Base-by-base conservation (phyloP, 2,329 filamentous ascomycete species). In the Arthroderma uncinatum region DNA sequence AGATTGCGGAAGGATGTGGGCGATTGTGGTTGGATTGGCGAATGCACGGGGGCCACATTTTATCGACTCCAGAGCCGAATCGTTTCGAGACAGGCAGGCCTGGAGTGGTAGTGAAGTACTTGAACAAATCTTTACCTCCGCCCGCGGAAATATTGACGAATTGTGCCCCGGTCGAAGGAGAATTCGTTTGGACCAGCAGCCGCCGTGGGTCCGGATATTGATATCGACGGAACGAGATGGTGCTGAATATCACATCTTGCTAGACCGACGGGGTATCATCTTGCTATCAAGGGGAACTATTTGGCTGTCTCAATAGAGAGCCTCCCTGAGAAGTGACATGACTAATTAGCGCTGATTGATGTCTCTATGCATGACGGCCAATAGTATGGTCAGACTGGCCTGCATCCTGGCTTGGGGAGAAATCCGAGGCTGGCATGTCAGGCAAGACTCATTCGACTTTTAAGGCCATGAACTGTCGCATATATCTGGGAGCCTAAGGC, bases 1-100 rank as follows among this genome's bases (percentile, higher is more conserved):
- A 19, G n/a, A 50, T 33, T 33, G 47, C 12, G 9, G 16, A 7
- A 30, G 25, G 28, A 33, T 50, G 47, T 50, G 47, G 47, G n/a
- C 47, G 47, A 50, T 30, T 33, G 47, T 50, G 47, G 47, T 50
- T 50, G 47, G 47, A 50, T 50, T 50, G 25, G n/a, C 12, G 47
- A 30, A 16, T 30, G 25, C 47, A 50, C 25, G 47, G 25, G 47
- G 28, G 47, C 47, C 25, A 50, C 47, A 19, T 19, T n/a, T 30
- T 50, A 19, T 33, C 25, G 47, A 30, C 25, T 30, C 28, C 12
- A 50, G 6, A 33, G 47, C 47, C 10, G 47, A 50, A 33, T n/a
- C 14, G 33, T 30, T 34, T 33, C 28, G 25, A 37, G 34, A 12
- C 34, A 33, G 14, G 28, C 6, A 50, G 23, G 25, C 47, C 28